These are phyloP conservation scores for Metarhizium humberi DNA, from an alignment of 2,329 filamentous ascomycete genomes.

Conservation along the genomic window DNA sequence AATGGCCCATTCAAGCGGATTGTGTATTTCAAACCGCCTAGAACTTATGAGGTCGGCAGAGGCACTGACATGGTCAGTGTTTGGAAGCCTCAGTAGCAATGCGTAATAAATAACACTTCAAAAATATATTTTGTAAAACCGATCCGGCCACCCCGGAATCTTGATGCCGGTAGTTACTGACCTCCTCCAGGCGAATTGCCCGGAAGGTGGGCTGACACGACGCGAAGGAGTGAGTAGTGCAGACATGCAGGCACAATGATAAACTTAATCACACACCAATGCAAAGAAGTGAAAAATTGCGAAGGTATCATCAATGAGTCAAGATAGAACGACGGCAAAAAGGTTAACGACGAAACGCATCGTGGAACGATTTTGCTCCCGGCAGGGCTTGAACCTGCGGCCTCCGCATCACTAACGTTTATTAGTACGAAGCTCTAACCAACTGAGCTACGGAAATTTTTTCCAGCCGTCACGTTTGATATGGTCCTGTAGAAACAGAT, in stretches of 20 bases:
- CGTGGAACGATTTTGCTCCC: slow-evolving; percentile 11
- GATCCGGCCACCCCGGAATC: neutral
- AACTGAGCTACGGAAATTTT: slow-evolving; percentile 12
- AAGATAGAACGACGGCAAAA: neutral
- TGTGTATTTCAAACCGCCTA: neutral
- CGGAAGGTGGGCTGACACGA: too few relatives aligned
- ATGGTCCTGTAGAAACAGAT: too few relatives aligned
- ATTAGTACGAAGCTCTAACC: slow-evolving; percentile 15
- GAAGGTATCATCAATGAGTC: neutral
- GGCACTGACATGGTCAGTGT: slow-evolving; percentile 3
- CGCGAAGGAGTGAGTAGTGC: too few relatives aligned
- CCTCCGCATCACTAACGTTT: slow-evolving; percentile 12
- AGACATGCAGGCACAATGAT: too few relatives aligned
- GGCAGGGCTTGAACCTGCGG: slow-evolving; percentile 13
- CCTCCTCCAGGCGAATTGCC: too few relatives aligned
- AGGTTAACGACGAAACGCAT: slow-evolving; percentile 4
- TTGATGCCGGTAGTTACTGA: too few relatives aligned
- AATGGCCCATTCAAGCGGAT: neutral
- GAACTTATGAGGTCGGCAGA: slow-evolving; percentile 3
- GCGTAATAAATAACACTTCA: neutral
- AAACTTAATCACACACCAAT: too few relatives aligned
- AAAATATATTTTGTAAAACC: neutral
- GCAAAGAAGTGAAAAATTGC: neutral
- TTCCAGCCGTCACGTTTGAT: too few relatives aligned
- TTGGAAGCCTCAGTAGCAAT: neutral